Conservation (phyloP, 192 early-diverging fungal genomes). For the Entomortierella beljakovae region DNA sequence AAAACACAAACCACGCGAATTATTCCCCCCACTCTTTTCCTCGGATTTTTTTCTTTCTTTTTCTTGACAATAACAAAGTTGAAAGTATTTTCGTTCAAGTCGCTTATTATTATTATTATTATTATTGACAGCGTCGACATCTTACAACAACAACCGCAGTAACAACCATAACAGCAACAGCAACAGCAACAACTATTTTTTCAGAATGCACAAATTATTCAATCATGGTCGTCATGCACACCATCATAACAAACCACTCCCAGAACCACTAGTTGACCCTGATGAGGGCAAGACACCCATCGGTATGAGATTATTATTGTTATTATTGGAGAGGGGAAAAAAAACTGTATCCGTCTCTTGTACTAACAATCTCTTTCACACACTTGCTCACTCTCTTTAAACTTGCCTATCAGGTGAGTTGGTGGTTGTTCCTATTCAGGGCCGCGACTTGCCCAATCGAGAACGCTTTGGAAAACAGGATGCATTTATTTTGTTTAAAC, state of each 20-base stretch:
- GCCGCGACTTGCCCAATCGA: slow-evolving; percentile 41
- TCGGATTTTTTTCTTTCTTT: too few relatives aligned
- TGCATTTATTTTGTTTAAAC: slow-evolving; percentile 62
- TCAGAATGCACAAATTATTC: slow-evolving; percentile 52
- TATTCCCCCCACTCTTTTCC: too few relatives aligned
- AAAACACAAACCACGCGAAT: slow-evolving; percentile 1
- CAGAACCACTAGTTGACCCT: slow-evolving; percentile 50
- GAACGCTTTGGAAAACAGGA: slow-evolving; percentile 65
- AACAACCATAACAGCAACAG: not conserved
- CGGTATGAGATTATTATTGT: slow-evolving; percentile 6
- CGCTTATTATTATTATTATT: too few relatives aligned
- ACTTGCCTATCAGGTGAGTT: slow-evolving; percentile 27
- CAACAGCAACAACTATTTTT: not conserved
- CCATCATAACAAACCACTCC: slow-evolving; percentile 41
- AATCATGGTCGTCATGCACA: slow-evolving; percentile 13
- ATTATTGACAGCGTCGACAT: too few relatives aligned
- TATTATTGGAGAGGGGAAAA: too few relatives aligned
- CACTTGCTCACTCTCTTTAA: not conserved
- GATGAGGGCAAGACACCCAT: slow-evolving; percentile 53
- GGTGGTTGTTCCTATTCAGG: slow-evolving; percentile 48
- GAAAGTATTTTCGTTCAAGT: too few relatives aligned
- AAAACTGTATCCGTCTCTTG: not conserved
- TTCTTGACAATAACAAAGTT: too few relatives aligned
- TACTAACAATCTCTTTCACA: too few relatives aligned
- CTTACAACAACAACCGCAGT: too few relatives aligned